Percentiles rank a stretch among this genome's conserved stretches.
phyloP scores from a whole-genome alignment of 2,329 filamentous ascomycete genomes.

The Aspergillus sp. region DNA sequence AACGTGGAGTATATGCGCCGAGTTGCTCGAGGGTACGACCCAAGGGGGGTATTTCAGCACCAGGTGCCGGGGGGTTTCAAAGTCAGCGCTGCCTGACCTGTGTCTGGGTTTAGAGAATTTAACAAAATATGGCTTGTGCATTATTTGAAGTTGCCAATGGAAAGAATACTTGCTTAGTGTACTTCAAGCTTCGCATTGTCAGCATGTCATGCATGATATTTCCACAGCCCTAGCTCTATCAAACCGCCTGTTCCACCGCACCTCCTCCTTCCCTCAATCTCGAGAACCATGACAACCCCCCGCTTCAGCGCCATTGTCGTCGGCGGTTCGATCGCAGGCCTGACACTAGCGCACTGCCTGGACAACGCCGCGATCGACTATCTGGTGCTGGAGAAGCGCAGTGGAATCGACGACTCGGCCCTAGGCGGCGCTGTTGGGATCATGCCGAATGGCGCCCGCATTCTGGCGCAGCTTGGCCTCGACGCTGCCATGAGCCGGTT shows the following conservation, averaged over 20 bases:
- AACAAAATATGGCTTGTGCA: too few relatives aligned
- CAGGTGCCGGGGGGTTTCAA: constrained; percentile 23
- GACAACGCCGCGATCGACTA: constrained; percentile 1
- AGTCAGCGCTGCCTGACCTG: constrained; percentile 3
- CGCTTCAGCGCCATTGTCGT: constrained; percentile 3
- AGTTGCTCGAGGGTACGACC: constrained; percentile 18
- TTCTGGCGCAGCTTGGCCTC: neutral
- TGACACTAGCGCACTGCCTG: constrained; percentile 3
- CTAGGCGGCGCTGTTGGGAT: neutral
- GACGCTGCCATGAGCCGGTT: neutral
- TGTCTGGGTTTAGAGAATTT: too few relatives aligned
- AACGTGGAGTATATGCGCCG: constrained; percentile 24
- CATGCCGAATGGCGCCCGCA: neutral
- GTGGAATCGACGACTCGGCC: neutral
- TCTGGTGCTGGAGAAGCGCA: constrained; percentile 3
- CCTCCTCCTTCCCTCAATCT: too few relatives aligned
- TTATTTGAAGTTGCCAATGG: too few relatives aligned
- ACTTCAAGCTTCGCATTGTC: too few relatives aligned
- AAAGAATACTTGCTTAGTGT: too few relatives aligned
- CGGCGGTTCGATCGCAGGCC: neutral
- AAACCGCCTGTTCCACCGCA: too few relatives aligned
- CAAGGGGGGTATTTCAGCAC: constrained; percentile 17
- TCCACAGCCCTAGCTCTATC: too few relatives aligned
- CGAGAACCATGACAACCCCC: too few relatives aligned
- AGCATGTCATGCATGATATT: too few relatives aligned